phyloP scores from a whole-genome alignment of 176 grass and related monocot genomes.

The Oryza longistaminata region DNA sequence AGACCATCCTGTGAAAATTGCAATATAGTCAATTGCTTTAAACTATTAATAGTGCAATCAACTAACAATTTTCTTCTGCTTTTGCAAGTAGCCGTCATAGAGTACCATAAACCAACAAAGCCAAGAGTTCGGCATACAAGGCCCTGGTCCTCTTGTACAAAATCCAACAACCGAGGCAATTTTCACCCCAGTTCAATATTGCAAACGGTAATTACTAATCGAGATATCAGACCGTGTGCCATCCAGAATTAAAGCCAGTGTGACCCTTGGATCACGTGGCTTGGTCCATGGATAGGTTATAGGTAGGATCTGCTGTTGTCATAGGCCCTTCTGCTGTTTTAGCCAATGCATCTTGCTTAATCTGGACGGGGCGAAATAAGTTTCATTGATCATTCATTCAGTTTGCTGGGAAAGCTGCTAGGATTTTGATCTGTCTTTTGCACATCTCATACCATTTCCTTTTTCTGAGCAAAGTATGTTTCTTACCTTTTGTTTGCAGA shows the following conservation, averaged over 20 bases:
- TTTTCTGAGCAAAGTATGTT: neutral
- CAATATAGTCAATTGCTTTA: neutral
- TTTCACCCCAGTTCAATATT: slow-evolving; percentile 44
- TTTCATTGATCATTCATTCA: neutral
- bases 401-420: neutral
- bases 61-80: neutral
- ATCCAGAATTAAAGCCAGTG: slow-evolving; percentile 11
- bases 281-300: slow-evolving; percentile 39
- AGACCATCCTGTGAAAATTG: slow-evolving; percentile 7
- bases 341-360: neutral
- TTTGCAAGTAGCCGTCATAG: slow-evolving; percentile 53
- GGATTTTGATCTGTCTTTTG: neutral
- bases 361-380: neutral
- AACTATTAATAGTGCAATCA: neutral
- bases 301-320: slow-evolving; percentile 2
- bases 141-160: slow-evolving; percentile 60
- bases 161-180: slow-evolving; percentile 49
- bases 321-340: neutral
- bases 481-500: slow-evolving; percentile 42
- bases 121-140: slow-evolving; percentile 64
- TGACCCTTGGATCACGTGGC: slow-evolving; percentile 34
- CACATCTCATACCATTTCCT: neutral
- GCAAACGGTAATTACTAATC: slow-evolving; percentile 46
- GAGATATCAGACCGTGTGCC: neutral
- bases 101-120: slow-evolving; percentile 73